Evolutionary conservation across 2,329 filamentous ascomycete genomes (phyloP).

Genomic region (Fusarium sp.): DNA sequence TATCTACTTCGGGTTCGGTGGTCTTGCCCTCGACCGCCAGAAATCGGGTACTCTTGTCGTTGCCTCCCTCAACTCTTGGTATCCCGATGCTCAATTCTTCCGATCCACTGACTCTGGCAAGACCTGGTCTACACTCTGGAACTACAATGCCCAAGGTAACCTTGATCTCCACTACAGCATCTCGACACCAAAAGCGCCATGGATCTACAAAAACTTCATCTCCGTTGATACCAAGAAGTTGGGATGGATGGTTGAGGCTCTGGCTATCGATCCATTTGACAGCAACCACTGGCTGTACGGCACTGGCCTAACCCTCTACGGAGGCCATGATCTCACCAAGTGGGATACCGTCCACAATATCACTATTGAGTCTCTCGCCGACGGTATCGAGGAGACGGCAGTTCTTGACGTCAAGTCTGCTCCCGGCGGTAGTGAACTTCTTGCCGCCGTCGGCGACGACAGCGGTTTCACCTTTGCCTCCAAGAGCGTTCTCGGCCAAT

Average conservation of each 20-base stretch:
- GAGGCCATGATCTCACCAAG: slow-evolving; percentile 63
- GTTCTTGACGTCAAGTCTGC: slow-evolving; percentile 59
- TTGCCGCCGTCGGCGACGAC: slow-evolving; percentile 62
- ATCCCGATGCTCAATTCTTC: slow-evolving; percentile 66
- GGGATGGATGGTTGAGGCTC: slow-evolving; percentile 69
- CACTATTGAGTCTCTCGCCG: slow-evolving; percentile 60
- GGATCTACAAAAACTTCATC: slow-evolving; percentile 61
- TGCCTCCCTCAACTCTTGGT: slow-evolving; percentile 67
- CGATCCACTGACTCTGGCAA: slow-evolving; percentile 63
- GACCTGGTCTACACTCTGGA: slow-evolving; percentile 64
- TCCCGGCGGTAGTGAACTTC: slow-evolving; percentile 60
- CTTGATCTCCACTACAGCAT: slow-evolving; percentile 58
- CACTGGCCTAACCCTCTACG: slow-evolving; percentile 65
- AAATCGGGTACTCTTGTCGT: slow-evolving; percentile 66
- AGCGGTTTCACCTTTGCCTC: slow-evolving; percentile 60
- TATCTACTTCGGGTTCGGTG: slow-evolving; percentile 65
- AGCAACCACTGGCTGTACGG: slow-evolving; percentile 69
- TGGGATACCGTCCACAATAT: slow-evolving; percentile 62
- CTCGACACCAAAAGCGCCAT: slow-evolving; percentile 59
- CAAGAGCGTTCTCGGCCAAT: slow-evolving; percentile 49
- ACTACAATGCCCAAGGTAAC: slow-evolving; percentile 57
- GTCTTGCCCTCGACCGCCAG: slow-evolving; percentile 62
- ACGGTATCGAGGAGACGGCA: slow-evolving; percentile 64
- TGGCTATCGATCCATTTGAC: slow-evolving; percentile 67
- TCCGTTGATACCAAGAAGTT: slow-evolving; percentile 59